Conservation (phyloP, 1,284 basidiomycete species). For the Bondarzewia mesenterica region DNA sequence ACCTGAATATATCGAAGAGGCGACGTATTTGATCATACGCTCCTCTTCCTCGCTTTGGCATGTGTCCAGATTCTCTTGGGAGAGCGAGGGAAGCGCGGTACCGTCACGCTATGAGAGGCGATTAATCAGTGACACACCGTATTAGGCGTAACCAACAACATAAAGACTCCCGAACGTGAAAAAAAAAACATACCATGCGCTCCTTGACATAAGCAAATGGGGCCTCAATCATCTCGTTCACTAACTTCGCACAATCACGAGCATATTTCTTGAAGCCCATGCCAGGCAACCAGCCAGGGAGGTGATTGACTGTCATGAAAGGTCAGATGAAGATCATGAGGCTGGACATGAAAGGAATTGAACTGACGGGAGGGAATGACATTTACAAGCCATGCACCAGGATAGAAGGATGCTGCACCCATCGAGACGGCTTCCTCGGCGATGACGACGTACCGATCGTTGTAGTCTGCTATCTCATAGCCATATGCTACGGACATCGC, state of each 20-base stretch:
- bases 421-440: neutral
- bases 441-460: constrained; percentile 1
- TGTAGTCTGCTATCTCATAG: neutral
- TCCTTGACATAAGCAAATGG: neutral
- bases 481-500: constrained; percentile 5
- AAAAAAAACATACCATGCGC: neutral
- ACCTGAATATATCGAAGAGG: neutral
- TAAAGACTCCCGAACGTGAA: too few relatives aligned
- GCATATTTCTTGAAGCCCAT: constrained; percentile 36
- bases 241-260: constrained; percentile 19
- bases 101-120: neutral
- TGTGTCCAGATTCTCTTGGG: neutral
- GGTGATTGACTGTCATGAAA: constrained; percentile 24
- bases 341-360: too few relatives aligned
- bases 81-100: neutral
- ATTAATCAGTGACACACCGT: neutral
- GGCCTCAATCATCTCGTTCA: constrained; percentile 5
- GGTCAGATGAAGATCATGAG: too few relatives aligned
- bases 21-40: neutral
- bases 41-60: neutral
- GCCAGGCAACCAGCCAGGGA: constrained; percentile 35
- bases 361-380: too few relatives aligned
- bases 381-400: too few relatives aligned
- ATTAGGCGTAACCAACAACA: too few relatives aligned
- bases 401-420: too few relatives aligned